Conservation (phyloP, 2,329 filamentous ascomycete species). For the Aspergillus unguis region DNA sequence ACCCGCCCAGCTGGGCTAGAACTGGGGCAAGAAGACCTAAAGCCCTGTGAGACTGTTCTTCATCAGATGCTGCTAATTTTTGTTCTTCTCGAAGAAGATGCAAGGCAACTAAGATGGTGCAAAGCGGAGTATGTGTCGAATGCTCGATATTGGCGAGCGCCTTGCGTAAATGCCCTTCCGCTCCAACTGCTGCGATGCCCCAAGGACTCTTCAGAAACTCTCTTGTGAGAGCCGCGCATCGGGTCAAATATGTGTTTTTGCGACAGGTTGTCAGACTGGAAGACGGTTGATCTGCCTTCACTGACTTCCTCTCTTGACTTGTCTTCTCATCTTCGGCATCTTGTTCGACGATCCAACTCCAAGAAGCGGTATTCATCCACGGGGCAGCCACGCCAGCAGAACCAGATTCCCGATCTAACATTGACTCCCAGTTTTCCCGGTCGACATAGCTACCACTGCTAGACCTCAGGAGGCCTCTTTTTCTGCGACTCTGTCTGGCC, state of each 20-base stretch:
- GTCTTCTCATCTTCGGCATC: conserved; percentile 37
- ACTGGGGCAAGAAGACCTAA: conserved; percentile 63
- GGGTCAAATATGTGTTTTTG: conserved; percentile 43
- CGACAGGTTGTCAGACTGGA: conserved; percentile 28
- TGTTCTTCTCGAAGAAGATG: conserved; percentile 88
- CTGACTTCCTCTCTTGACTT: conserved; percentile 17
- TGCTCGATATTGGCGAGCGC: conserved; percentile 52
- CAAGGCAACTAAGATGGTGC: conserved; percentile 68
- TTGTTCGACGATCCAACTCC: conserved; percentile 68
- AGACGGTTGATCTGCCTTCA: conserved; percentile 22
- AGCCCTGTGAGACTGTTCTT: conserved; percentile 47
- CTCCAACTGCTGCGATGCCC: conserved; percentile 55
- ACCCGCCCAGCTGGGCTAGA: conserved; percentile 74
- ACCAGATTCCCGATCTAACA: conserved; percentile 47
- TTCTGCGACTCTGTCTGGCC: conserved; percentile 39
- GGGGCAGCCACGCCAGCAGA: conserved; percentile 38
- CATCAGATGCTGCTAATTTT: conserved; percentile 66
- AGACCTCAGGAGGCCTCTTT: conserved; percentile 45
- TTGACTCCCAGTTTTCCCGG: conserved; percentile 47
- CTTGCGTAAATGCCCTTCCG: conserved; percentile 64
- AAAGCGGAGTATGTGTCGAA: conserved; percentile 60
- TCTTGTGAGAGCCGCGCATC: conserved; percentile 57
- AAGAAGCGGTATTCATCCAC: conserved; percentile 59
- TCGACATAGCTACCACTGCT: conserved; percentile 49
- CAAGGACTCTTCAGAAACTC: conserved; percentile 61